phyloP scores from a whole-genome alignment of 805 yeast genomes.

The Barnettozyma siamensis region DNA sequence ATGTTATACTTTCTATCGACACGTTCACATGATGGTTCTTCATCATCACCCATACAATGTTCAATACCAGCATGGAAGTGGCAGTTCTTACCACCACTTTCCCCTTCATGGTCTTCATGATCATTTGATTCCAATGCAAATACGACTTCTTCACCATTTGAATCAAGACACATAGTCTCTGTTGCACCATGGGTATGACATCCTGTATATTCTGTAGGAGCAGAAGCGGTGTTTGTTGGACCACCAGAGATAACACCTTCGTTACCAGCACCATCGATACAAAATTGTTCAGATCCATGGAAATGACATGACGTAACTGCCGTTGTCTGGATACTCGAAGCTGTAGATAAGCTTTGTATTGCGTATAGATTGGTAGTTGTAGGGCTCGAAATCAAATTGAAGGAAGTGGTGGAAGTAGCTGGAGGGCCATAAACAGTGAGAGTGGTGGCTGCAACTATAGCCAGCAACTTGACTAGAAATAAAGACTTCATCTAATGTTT shows the following conservation, averaged over 20 bases:
- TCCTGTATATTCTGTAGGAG: constrained; percentile 10
- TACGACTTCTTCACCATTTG: constrained; percentile 14
- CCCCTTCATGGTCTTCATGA: background rate
- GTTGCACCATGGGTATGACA: constrained; percentile 17
- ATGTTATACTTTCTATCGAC: constrained; percentile 14
- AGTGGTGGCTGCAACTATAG: background rate
- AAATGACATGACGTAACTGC: constrained; percentile 18
- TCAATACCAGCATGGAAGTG: constrained; percentile 23
- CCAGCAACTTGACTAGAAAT: too few species aligned
- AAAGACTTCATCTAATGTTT: too few species aligned
- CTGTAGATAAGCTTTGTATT: background rate
- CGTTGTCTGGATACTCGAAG: constrained; percentile 13
- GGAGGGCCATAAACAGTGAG: background rate
- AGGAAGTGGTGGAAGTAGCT: background rate
- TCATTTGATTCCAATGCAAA: constrained; percentile 5
- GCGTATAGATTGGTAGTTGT: constrained; percentile 2
- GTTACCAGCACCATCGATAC: constrained; percentile 13
- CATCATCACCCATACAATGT: constrained; percentile 18
- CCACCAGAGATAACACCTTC: constrained; percentile 16
- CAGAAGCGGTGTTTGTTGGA: constrained; percentile 8
- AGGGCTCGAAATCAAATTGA: background rate
- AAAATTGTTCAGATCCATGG: constrained; percentile 11
- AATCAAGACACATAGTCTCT: constrained; percentile 15
- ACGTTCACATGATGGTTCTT: constrained; percentile 11
- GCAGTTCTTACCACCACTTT: constrained; percentile 10